These are phyloP conservation scores for Syzygium oleosum DNA, from an alignment of 345 rosid genomes.

Conservation along the genomic window DNA sequence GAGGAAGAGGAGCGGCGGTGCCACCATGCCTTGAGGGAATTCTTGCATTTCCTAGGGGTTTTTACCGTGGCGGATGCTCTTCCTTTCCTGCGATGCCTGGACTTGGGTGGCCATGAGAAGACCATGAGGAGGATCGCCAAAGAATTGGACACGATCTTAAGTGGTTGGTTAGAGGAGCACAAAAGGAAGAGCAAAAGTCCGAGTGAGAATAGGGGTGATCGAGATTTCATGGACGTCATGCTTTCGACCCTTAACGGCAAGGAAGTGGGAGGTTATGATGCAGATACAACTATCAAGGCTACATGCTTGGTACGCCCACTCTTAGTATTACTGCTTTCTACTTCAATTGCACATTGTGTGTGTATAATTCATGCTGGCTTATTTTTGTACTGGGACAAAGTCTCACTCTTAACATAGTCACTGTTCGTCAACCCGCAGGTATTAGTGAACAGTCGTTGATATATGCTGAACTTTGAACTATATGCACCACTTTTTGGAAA, in stretches of 20 bases:
- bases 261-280: background rate
- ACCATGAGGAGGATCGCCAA: slow-evolving; percentile 4
- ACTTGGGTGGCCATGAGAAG: slow-evolving; percentile 21
- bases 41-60: slow-evolving; percentile 1
- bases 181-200: background rate
- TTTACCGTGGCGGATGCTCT: slow-evolving; percentile 15
- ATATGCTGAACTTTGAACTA: background rate
- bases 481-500: background rate
- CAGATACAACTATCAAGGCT: background rate
- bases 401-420: background rate
- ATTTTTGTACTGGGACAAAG: background rate
- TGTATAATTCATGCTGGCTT: background rate
- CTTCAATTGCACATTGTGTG: background rate
- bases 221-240: slow-evolving; percentile 18
- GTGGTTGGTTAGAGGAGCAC: slow-evolving; percentile 17
- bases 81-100: slow-evolving; percentile 19
- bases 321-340: background rate
- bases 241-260: slow-evolving; percentile 3
- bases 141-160: slow-evolving; percentile 6
- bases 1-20: slow-evolving; percentile 9
- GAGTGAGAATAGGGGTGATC: background rate
- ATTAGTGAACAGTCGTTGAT: background rate
- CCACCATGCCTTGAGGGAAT: slow-evolving; percentile 3
- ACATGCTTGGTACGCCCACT: background rate
- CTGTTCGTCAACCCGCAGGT: background rate